A percentile compares a stretch with the other conserved stretches of the same genome.
Evolutionary conservation across 495 filamentous ascomycete genomes (phyloP).

Genomic region (Penicillium pulvis): DNA sequence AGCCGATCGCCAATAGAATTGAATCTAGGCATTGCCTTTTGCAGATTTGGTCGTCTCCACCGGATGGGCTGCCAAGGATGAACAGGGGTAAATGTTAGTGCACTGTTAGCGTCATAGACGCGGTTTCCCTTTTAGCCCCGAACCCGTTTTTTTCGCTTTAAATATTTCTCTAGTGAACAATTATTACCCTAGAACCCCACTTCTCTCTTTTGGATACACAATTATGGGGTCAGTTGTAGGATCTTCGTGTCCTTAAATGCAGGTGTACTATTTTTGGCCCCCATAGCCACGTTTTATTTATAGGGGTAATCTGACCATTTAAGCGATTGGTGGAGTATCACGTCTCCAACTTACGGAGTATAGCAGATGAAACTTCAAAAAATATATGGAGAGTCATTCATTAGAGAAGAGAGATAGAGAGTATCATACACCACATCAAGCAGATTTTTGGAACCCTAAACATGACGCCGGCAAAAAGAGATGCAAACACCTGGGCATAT

Average conservation of each 20-base stretch:
- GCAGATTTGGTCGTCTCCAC: neutral
- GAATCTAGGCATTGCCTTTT: conserved; percentile 1
- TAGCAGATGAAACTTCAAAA: neutral
- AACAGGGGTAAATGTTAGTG: conserved; percentile 2
- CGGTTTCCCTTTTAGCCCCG: neutral
- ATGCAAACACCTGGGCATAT: conserved; percentile 16
- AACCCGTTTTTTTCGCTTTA: neutral
- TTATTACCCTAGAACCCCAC: neutral
- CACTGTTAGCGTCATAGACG: conserved; percentile 5
- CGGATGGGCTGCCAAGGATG: neutral
- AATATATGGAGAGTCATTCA: conserved; percentile 5
- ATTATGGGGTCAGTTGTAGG: neutral
- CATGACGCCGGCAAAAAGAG: conserved; percentile 16
- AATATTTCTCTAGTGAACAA: neutral
- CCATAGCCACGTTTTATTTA: neutral
- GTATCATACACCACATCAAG: conserved; percentile 17
- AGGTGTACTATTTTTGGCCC: neutral
- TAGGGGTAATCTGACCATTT: neutral
- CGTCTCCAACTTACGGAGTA: neutral
- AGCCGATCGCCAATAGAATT: neutral
- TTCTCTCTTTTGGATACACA: neutral
- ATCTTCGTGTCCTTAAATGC: neutral
- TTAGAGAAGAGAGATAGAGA: conserved; percentile 19
- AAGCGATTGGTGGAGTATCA: neutral
- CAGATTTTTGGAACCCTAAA: conserved; percentile 7